Evolutionary conservation across 306 rosid genomes (phyloP).

Genomic region (Corylus avellana): DNA sequence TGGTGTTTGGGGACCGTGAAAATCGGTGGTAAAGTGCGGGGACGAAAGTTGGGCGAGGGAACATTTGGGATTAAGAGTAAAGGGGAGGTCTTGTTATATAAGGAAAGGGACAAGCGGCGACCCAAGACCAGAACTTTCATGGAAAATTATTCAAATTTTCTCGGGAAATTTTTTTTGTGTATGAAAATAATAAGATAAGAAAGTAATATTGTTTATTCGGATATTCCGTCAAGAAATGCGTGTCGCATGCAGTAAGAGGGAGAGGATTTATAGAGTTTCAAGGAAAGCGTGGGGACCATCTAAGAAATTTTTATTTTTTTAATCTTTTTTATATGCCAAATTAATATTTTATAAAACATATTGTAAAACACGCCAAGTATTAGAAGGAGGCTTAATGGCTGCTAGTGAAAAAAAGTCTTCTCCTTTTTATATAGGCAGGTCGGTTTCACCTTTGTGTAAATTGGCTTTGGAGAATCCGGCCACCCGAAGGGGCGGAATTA

Average conservation of each 20-base stretch:
- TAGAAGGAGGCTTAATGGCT: too few species aligned
- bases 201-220: not conserved
- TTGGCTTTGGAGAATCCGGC: too few species aligned
- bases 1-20: slow-evolving; percentile 17
- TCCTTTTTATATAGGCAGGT: too few species aligned
- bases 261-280: not conserved
- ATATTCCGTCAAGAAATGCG: not conserved
- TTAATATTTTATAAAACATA: too few species aligned
- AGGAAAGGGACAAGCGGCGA: slow-evolving; percentile 13
- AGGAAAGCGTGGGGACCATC: not conserved
- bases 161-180: not conserved
- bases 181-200: not conserved
- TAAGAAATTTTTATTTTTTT: not conserved
- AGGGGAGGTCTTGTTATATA: slow-evolving; percentile 31
- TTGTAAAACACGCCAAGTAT: too few species aligned
- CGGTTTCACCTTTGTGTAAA: too few species aligned
- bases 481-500: too few species aligned
- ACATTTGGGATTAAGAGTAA: slow-evolving; percentile 23
- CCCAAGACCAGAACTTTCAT: slow-evolving; percentile 17
- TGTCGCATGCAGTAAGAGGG: not conserved
- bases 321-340: too few species aligned
- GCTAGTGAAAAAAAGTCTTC: too few species aligned
- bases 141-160: slow-evolving; percentile 32
- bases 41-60: slow-evolving; percentile 9
- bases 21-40: slow-evolving; percentile 14